phyloP scores from a whole-genome alignment of 345 rosid genomes.

The Eucalyptus dawsonii region DNA sequence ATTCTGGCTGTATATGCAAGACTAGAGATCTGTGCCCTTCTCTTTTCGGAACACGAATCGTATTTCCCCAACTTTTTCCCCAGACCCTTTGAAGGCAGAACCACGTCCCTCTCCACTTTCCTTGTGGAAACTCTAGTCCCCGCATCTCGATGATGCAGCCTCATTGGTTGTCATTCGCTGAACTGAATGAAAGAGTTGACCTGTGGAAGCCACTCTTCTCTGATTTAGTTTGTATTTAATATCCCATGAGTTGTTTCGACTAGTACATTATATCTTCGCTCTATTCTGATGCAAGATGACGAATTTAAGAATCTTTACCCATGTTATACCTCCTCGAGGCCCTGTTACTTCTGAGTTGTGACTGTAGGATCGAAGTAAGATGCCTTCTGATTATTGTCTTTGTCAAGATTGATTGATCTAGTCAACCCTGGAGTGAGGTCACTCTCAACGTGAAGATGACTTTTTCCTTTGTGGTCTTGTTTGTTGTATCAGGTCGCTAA shows the following conservation, averaged over 20 bases:
- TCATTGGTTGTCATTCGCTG: not conserved
- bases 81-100: not conserved
- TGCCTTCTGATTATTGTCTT: not conserved
- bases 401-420: not conserved
- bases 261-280: not conserved
- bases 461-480: not conserved
- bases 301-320: not conserved
- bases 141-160: not conserved
- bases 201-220: not conserved
- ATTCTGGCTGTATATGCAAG: not conserved
- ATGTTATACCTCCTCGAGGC: not conserved
- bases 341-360: not conserved
- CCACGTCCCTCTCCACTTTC: not conserved
- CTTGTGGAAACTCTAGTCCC: not conserved
- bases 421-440: not conserved
- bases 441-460: not conserved
- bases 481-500: constrained; percentile 59
- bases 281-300: not conserved
- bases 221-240: not conserved
- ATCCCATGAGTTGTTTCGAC: not conserved
- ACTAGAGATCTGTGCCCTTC: not conserved
- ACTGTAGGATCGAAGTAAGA: not conserved
- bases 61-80: not conserved
- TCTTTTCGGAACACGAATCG: not conserved
- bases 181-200: not conserved